Percentiles rank a stretch among this genome's conserved stretches.
Conservation (phyloP, 2,329 filamentous ascomycete genomes). For the Annulohypoxylon truncatum region DNA sequence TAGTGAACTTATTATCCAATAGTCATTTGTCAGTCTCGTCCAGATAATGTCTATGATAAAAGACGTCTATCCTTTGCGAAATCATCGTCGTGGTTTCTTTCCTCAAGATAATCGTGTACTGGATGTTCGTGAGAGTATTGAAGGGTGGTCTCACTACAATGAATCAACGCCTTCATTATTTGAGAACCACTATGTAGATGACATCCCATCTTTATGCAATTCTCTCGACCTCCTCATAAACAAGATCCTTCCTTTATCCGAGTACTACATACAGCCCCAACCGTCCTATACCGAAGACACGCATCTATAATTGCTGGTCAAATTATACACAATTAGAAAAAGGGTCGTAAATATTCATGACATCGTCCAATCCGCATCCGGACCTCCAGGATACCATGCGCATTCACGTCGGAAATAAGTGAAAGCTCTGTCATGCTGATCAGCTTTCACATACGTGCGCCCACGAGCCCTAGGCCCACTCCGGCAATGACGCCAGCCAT, state of each 20-base stretch:
- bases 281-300: slow-evolving; percentile 10
- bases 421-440: neutral
- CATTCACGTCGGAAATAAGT: neutral
- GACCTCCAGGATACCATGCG: neutral
- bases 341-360: slow-evolving; percentile 33
- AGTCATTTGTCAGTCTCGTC: neutral
- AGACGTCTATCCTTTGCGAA: neutral
- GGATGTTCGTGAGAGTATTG: neutral
- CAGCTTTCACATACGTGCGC: slow-evolving; percentile 41
- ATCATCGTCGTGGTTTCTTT: neutral
- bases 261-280: slow-evolving; percentile 18
- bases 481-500: slow-evolving; percentile 48
- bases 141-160: slow-evolving; percentile 18
- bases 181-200: slow-evolving; percentile 11
- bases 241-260: slow-evolving; percentile 12
- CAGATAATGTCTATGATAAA: neutral
- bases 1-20: slow-evolving; percentile 8
- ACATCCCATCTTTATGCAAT: slow-evolving; percentile 16
- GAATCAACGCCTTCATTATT: neutral
- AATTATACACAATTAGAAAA: slow-evolving; percentile 34
- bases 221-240: neutral
- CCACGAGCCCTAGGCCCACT: slow-evolving; percentile 49
- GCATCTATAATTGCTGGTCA: slow-evolving; percentile 25
- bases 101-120: neutral
- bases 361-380: slow-evolving; percentile 23